phyloP scores from a whole-genome alignment of 345 rosid species.

The Populus davidiana region DNA sequence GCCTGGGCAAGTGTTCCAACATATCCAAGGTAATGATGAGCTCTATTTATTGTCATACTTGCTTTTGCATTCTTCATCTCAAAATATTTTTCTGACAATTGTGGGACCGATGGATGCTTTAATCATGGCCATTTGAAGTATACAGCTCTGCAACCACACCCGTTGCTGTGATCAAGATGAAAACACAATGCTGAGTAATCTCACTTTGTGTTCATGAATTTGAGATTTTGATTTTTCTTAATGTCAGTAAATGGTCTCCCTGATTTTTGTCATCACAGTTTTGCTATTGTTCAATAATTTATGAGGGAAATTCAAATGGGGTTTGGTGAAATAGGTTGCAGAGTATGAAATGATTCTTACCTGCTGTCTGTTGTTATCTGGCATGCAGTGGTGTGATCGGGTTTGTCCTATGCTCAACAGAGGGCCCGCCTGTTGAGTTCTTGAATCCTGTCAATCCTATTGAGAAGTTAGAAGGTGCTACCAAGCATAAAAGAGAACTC shows the following conservation, averaged over 20 bases:
- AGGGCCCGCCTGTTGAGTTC: slow-evolving; percentile 79
- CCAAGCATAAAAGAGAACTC: slow-evolving; percentile 57
- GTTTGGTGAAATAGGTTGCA: background rate
- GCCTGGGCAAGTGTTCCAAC: slow-evolving; percentile 98
- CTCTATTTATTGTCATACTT: background rate
- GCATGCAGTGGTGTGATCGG: slow-evolving; percentile 84
- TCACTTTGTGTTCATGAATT: too few species aligned
- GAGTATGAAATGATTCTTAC: background rate
- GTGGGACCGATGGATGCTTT: background rate
- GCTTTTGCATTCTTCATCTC: background rate
- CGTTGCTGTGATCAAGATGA: background rate
- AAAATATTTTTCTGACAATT: background rate
- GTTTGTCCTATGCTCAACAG: slow-evolving; percentile 73
- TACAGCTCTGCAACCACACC: background rate
- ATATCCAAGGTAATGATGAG: slow-evolving; percentile 68
- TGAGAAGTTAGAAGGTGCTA: slow-evolving; percentile 74
- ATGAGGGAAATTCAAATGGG: background rate
- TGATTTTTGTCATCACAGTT: too few species aligned
- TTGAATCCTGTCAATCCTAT: slow-evolving; percentile 82
- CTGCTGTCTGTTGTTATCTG: background rate
- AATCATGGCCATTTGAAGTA: background rate
- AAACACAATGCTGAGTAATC: too few species aligned
- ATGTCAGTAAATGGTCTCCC: background rate
- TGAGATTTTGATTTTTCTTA: background rate
- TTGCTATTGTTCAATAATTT: too few species aligned